A percentile compares a stretch with the other conserved stretches of the same genome.
Conservation (phyloP, 129 eudicot species). For the Mikania micrantha region DNA sequence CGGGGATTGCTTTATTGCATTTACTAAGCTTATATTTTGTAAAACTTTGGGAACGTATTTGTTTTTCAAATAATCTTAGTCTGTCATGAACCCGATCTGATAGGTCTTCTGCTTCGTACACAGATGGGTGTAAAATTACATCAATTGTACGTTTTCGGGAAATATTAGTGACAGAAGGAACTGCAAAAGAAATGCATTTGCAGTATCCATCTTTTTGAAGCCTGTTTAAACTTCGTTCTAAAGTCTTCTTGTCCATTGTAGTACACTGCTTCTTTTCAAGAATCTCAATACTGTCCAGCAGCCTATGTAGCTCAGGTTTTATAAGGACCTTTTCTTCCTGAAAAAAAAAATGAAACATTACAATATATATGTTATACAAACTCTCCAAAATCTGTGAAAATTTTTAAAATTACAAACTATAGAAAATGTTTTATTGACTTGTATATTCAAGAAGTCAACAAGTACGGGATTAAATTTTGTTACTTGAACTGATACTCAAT, state of each 20-base stretch:
- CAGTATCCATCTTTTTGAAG: too few relatives aligned
- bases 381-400: background rate
- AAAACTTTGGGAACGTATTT: conserved; percentile 35
- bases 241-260: conserved; percentile 68
- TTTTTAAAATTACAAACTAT: background rate
- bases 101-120: conserved; percentile 41
- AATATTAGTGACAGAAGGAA: too few relatives aligned
- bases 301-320: conserved; percentile 63
- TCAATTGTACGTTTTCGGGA: conserved; percentile 48
- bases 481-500: background rate
- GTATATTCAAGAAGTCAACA: background rate
- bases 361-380: background rate
- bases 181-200: too few relatives aligned
- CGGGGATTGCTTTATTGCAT: conserved; percentile 40
- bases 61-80: too few relatives aligned
- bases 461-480: background rate
- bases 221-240: conserved; percentile 58
- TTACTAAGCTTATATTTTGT: conserved; percentile 30
- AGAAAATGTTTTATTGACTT: too few relatives aligned
- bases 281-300: conserved; percentile 60
- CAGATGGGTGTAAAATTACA: conserved; percentile 77
- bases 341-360: background rate
- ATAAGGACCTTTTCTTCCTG: conserved; percentile 78
- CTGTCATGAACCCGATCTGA: conserved; percentile 56
- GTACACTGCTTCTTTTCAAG: conserved; percentile 44